Evolutionary conservation across 2,329 filamentous ascomycete genomes (phyloP).

Genomic region (Chaetothyriales sp.): DNA sequence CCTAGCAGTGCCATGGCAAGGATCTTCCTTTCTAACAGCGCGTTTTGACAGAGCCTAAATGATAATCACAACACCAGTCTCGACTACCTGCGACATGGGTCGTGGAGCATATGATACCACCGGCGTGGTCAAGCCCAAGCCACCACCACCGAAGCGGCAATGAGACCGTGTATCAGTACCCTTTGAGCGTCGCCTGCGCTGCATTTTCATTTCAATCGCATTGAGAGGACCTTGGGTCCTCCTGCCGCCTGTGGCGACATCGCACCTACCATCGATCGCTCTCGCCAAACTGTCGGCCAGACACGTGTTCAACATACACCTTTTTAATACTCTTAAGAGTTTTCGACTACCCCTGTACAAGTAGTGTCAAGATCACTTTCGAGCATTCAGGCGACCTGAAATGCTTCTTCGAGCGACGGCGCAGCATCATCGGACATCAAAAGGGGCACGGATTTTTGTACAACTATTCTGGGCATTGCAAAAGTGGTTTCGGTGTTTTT

Average conservation of each 20-base stretch:
- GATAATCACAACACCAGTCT: conserved; percentile 14
- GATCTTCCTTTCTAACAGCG: conserved; percentile 8
- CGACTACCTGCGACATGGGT: conserved; percentile 31
- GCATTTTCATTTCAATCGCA: conserved; percentile 9
- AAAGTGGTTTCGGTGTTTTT: conserved; percentile 14
- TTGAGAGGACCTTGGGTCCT: conserved; percentile 9
- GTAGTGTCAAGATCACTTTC: conserved; percentile 11
- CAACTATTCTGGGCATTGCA: conserved; percentile 15
- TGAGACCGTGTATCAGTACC: conserved; percentile 11
- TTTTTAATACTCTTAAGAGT: conserved; percentile 11
- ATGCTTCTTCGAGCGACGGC: conserved; percentile 14
- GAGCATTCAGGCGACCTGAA: conserved; percentile 17
- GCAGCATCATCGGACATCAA: conserved; percentile 9
- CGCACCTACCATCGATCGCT: neutral
- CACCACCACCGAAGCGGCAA: conserved; percentile 19
- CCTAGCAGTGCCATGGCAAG: neutral
- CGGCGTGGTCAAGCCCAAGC: conserved; percentile 38
- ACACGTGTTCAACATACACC: conserved; percentile 1
- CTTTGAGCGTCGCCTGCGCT: conserved; percentile 17
- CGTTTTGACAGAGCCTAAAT: conserved; percentile 10
- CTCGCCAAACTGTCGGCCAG: neutral
- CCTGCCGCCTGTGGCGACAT: neutral
- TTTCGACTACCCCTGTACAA: conserved; percentile 20
- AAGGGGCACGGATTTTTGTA: conserved; percentile 17
- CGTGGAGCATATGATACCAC: conserved; percentile 40